Conservation (phyloP, 768 basidiomycete genomes). For the Pluteus cervinus region DNA sequence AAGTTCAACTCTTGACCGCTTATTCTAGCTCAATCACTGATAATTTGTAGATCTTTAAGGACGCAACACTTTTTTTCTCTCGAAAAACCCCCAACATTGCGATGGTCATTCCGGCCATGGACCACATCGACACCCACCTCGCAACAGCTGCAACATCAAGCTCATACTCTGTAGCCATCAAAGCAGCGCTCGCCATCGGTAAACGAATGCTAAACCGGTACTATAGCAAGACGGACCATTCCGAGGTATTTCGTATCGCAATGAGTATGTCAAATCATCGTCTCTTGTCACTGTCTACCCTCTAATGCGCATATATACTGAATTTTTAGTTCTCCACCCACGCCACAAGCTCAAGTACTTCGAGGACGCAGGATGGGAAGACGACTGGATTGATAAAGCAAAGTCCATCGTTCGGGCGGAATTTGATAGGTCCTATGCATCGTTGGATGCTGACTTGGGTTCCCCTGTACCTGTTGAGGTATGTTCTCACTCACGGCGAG, state of each 20-base stretch:
- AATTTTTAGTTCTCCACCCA: slow-evolving; percentile 26
- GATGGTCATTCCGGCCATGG: slow-evolving; percentile 12
- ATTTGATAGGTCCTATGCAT: slow-evolving; percentile 1
- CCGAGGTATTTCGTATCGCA: slow-evolving; percentile 13
- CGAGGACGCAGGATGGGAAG: slow-evolving; percentile 16
- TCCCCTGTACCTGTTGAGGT: too few species aligned
- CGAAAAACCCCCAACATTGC: slow-evolving; percentile 8
- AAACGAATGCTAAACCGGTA: slow-evolving; percentile 12
- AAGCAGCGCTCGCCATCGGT: slow-evolving; percentile 13
- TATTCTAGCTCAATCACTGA: too few species aligned
- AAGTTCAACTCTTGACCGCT: slow-evolving; percentile 8
- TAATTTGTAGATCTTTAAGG: slow-evolving; percentile 1
- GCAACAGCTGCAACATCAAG: slow-evolving; percentile 10
- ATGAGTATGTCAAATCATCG: slow-evolving; percentile 9
- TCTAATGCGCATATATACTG: too few species aligned
- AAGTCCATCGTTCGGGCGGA: neutral
- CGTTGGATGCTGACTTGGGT: slow-evolving; percentile 14
- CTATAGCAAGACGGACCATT: slow-evolving; percentile 13
- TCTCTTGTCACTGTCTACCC: neutral
- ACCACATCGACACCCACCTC: slow-evolving; percentile 11
- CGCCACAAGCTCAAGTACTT: slow-evolving; percentile 29
- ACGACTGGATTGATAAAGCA: slow-evolving; percentile 19
- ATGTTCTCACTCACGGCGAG: too few species aligned
- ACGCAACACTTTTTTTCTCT: slow-evolving; percentile 1
- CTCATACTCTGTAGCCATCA: slow-evolving; percentile 17